These are phyloP conservation scores for Lyophyllum shimeji DNA, from an alignment of 768 basidiomycete genomes.

Conservation along the genomic window DNA sequence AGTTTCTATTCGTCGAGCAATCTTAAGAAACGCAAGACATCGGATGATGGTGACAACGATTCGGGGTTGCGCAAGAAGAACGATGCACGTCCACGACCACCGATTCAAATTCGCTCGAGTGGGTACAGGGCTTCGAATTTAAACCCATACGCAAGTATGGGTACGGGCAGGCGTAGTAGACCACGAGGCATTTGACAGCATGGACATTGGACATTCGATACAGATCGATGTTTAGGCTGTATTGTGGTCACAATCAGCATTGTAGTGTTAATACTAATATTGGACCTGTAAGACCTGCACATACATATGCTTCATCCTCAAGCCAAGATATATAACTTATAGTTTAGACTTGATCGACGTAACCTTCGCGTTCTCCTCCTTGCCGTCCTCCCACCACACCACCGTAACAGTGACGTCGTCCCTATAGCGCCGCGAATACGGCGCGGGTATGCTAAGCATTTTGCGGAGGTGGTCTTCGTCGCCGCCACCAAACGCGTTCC, in stretches of 20 bases:
- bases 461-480: conserved; percentile 57
- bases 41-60: conserved; percentile 18
- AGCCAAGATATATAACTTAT: conserved; percentile 25
- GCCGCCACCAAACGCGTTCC: conserved; percentile 91
- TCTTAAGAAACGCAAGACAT: conserved; percentile 31
- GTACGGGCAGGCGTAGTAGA: conserved; percentile 6
- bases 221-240: conserved; percentile 3
- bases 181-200: conserved; percentile 16
- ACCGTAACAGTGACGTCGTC: conserved; percentile 88
- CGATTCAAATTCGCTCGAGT: conserved; percentile 1
- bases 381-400: conserved; percentile 78
- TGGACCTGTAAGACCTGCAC: conserved; percentile 4
- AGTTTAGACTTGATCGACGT: conserved; percentile 47
- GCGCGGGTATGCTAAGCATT: conserved; percentile 80
- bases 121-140: conserved; percentile 9
- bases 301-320: conserved; percentile 1
- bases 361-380: conserved; percentile 39
- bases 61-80: conserved; percentile 1
- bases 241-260: conserved; percentile 3
- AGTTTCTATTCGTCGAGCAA: conserved; percentile 33
- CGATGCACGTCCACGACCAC: conserved; percentile 2
- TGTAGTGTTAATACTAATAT: conserved; percentile 18
- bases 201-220: neutral
- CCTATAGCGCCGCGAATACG: conserved; percentile 71
- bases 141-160: conserved; percentile 13